Evolutionary conservation across 2,329 filamentous ascomycete genomes (phyloP).

Genomic region (Hymenoscyphus albidus): DNA sequence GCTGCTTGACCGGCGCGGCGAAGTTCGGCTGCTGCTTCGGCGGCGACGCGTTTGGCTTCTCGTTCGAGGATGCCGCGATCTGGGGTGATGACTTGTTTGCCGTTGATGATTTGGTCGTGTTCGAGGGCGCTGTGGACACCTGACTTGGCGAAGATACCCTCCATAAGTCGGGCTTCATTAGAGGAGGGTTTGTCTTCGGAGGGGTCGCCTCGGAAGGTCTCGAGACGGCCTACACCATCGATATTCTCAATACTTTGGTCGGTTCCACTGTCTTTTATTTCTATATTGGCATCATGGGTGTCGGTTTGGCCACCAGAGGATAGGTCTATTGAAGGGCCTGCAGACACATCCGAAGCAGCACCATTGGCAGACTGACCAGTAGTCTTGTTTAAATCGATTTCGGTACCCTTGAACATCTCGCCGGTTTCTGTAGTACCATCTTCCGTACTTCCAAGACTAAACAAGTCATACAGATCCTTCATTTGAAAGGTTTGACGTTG

Average conservation of each 20-base stretch:
- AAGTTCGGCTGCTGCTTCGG: slow-evolving; percentile 72
- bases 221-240: slow-evolving; percentile 58
- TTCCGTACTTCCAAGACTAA: slow-evolving; percentile 67
- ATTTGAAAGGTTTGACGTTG: slow-evolving; percentile 88
- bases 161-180: slow-evolving; percentile 75
- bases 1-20: slow-evolving; percentile 70
- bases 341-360: slow-evolving; percentile 13
- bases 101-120: slow-evolving; percentile 86
- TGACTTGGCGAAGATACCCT: slow-evolving; percentile 81
- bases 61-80: slow-evolving; percentile 75
- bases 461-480: slow-evolving; percentile 86
- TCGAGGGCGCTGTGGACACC: slow-evolving; percentile 88
- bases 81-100: slow-evolving; percentile 65
- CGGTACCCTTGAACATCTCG: slow-evolving; percentile 80
- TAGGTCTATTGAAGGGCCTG: slow-evolving; percentile 14
- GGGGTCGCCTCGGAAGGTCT: slow-evolving; percentile 54
- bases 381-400: slow-evolving; percentile 59
- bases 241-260: slow-evolving; percentile 49
- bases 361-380: slow-evolving; percentile 29
- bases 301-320: slow-evolving; percentile 8
- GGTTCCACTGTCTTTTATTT: slow-evolving; percentile 6
- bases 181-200: slow-evolving; percentile 41
- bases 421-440: slow-evolving; percentile 77
- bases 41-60: slow-evolving; percentile 77
- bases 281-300: slow-evolving; percentile 11